Conservation (phyloP, 2,329 filamentous ascomycete species). For the Scedosporium aurantiacum region DNA sequence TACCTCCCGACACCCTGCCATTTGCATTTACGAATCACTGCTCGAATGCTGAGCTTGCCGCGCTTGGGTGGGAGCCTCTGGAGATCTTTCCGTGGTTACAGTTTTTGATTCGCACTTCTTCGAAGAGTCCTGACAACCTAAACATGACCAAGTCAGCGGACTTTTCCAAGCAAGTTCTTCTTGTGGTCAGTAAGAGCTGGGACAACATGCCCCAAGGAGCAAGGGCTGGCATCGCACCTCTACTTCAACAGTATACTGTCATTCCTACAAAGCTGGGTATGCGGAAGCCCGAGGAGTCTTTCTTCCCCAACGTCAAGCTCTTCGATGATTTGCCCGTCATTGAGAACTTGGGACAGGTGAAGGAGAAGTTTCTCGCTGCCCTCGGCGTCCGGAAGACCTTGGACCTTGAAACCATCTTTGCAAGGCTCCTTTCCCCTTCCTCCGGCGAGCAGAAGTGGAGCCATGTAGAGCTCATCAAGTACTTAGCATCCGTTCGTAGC, state of each 20-base stretch:
- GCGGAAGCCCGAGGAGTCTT: slow-evolving; percentile 74
- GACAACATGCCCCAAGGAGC: slow-evolving; percentile 58
- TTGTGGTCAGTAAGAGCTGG: slow-evolving; percentile 80
- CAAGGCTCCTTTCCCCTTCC: slow-evolving; percentile 59
- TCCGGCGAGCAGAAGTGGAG: slow-evolving; percentile 63
- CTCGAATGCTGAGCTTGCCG: slow-evolving; percentile 56
- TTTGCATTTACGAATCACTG: slow-evolving; percentile 69
- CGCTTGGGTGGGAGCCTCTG: slow-evolving; percentile 76
- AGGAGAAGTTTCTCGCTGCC: slow-evolving; percentile 76
- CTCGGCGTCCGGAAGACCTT: slow-evolving; percentile 92
- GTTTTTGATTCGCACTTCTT: slow-evolving; percentile 62
- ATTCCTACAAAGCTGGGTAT: slow-evolving; percentile 90
- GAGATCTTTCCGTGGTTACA: slow-evolving; percentile 78
- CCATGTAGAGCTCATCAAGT: slow-evolving; percentile 89
- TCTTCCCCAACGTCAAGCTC: slow-evolving; percentile 85
- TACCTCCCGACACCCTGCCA: slow-evolving; percentile 73
- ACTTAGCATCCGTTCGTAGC: slow-evolving; percentile 76
- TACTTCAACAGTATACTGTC: slow-evolving; percentile 58
- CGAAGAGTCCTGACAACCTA: slow-evolving; percentile 48
- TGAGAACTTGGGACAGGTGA: slow-evolving; percentile 63
- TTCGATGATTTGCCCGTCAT: slow-evolving; percentile 89
- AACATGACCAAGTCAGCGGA: slow-evolving; percentile 60
- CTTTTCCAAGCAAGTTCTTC: slow-evolving; percentile 68
- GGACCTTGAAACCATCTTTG: slow-evolving; percentile 87
- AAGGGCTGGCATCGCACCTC: slow-evolving; percentile 51